Evolutionary conservation across 768 basidiomycete species (phyloP), one percentile per base, ranked within the genome.

Genomic region (Dendrothele bispora): DNA sequence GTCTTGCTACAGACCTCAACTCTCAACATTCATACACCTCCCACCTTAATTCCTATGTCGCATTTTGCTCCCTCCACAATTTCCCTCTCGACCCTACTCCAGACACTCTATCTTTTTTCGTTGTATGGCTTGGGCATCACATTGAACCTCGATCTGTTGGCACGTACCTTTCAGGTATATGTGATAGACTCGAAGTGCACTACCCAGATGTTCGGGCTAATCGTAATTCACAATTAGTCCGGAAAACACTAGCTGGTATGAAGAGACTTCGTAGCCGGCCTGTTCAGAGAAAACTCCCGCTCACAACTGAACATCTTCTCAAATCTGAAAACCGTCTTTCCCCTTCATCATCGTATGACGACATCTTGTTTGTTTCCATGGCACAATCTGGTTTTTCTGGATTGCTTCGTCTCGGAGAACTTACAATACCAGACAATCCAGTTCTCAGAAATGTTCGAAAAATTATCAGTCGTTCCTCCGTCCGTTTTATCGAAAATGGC

Each of bases 91-190:
- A 59, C 0, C 67, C 67, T 0, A 65, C 67, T 7, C 43, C 42
- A 7, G 60, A 68, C 42, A 67, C 66, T 0, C 39, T 71, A 1
- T 55, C 55, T 12, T 61, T 65, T 39, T 71, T 55, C 48, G 49
- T 58, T 11, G 53, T 60, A 20, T 71, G 50, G 50, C 67, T 63
- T 55, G 59, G 49, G 2, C 50, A 53, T 30, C 59, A 63, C 30
- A 61, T 66, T 36, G 38, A 51, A 5, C 62, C 61, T 0, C 25
- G 20, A 1, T 59, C 64, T 0, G 64, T 63, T 1, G 45, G 43
- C 2, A 35, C 42, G 3, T 63, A 66, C 48, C 55, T 66, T 1
- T 54, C 61, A 0, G 62, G 64, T 0, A 61, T 66, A 6, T 48
- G 55, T 15, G 49, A 39, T 22, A 38, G 55, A 27, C 58, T 63